Percentiles rank a stretch among this genome's conserved stretches.
Conservation (phyloP, 169 alveolate genomes). For the Cystoisospora suis region DNA sequence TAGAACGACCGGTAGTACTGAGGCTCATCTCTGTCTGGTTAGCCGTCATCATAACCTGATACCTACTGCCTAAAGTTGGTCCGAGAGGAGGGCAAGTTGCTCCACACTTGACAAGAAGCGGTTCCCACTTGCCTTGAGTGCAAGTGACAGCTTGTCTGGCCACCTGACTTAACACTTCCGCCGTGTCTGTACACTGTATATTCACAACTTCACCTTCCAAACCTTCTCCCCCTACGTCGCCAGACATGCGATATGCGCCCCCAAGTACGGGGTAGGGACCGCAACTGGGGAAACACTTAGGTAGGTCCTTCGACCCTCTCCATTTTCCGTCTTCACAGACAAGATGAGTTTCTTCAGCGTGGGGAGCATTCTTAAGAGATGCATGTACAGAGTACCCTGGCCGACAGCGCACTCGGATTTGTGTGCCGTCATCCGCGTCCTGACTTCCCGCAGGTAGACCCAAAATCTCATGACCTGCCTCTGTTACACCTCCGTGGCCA, state of each 20-base stretch:
- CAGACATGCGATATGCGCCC: slow-evolving; percentile 46
- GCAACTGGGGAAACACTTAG: slow-evolving; percentile 56
- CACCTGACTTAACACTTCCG: not conserved
- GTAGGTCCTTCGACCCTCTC: slow-evolving; percentile 12
- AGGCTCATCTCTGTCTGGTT: not conserved
- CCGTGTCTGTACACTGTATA: slow-evolving; percentile 50
- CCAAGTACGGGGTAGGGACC: slow-evolving; percentile 56
- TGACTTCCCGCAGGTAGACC: not conserved
- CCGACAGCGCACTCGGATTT: slow-evolving; percentile 45
- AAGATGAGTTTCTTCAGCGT: slow-evolving; percentile 26
- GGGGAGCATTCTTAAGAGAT: not conserved
- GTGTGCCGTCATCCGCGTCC: slow-evolving; percentile 41
- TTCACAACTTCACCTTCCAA: slow-evolving; percentile 21
- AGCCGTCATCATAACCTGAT: not conserved
- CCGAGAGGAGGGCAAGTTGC: slow-evolving; percentile 71
- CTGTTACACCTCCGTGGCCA: not conserved
- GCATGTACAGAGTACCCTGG: slow-evolving; percentile 44
- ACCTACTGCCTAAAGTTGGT: slow-evolving; percentile 27
- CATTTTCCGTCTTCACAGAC: slow-evolving; percentile 41
- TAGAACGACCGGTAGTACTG: not conserved
- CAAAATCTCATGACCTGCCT: not conserved
- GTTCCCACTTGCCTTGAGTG: slow-evolving; percentile 69
- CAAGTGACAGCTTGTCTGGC: slow-evolving; percentile 66
- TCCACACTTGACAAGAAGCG: slow-evolving; percentile 68
- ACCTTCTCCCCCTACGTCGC: slow-evolving; percentile 51